These are phyloP conservation scores for Leishmania arabica DNA, from an alignment of 208 protist species.

Conservation along the genomic window DNA sequence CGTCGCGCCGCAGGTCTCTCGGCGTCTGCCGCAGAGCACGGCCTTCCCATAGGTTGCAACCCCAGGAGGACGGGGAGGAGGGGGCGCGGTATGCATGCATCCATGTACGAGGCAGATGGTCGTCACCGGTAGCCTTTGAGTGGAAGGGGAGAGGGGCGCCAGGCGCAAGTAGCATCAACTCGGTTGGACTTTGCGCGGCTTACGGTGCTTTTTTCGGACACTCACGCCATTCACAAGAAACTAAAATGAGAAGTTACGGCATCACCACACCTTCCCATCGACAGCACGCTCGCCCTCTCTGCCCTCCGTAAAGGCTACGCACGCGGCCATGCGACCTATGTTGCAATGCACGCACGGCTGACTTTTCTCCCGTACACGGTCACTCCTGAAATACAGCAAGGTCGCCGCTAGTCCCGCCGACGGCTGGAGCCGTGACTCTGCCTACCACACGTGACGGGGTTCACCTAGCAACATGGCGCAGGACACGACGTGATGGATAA, in stretches of 20 bases:
- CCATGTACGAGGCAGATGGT: background rate
- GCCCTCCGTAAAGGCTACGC: background rate
- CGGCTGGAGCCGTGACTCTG: background rate
- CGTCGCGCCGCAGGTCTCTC: too few relatives aligned
- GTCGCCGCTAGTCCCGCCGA: background rate
- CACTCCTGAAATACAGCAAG: background rate
- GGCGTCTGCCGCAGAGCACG: background rate
- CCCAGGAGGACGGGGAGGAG: background rate
- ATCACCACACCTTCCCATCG: background rate
- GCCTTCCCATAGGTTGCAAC: background rate
- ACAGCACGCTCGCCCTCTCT: background rate
- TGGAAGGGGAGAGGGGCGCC: background rate
- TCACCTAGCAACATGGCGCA: background rate
- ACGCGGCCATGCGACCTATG: background rate
- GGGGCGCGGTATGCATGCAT: background rate
- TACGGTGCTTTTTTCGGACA: background rate
- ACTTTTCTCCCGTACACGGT: background rate
- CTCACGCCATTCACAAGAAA: background rate
- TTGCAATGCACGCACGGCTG: background rate
- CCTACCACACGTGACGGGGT: background rate
- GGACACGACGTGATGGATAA: background rate
- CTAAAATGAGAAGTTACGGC: too few relatives aligned
- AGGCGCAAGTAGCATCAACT: background rate
- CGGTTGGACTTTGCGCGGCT: background rate
- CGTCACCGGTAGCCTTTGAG: background rate